Base-by-base conservation (phyloP, 2,329 filamentous ascomycete species). In the Paracoccidioides lutzii region DNA sequence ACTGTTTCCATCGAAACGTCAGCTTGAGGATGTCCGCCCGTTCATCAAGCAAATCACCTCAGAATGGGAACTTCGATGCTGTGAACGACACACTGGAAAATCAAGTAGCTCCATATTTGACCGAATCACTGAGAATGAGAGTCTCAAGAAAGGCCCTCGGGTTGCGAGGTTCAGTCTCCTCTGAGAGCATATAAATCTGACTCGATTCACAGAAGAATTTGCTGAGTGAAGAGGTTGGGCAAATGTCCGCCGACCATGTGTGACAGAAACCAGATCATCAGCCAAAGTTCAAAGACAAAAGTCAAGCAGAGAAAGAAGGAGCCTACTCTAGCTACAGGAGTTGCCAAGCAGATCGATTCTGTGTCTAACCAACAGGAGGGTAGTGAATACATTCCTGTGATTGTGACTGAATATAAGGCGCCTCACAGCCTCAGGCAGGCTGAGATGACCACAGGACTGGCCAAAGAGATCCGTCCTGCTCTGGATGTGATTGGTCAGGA, bases 161-260 rank as follows among this genome's bases (percentile, higher is more conserved):
- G 33, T 57, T 75, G 5, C 40, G 56, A 14, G 68, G 69, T 52
- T 65, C 64, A 1, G 60, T 72, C 28, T 67, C 65, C 2, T 74
- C 74, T 48, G 63, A 72, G 57, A 72, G 66, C 59, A 72, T 51
- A 70, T 63, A 2, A 72, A 71, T 54, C 63, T 70, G 14, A 63
- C 66, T n/a, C 3, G 35, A 33, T 41, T 8, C 52, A 42, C 3
- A 49, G 52, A 57, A 62, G n/a, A 62, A 55, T 45, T 35, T 59
- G 12, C 42, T 28, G 1, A 54, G 52, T n/a, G 59, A 54, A 40
- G 41, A n/a, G 12, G 38, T 37, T 15, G 1, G 12, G 38, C 52
- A 60, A 53, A 60, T 62, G 56, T 55, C 55, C 54, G 52, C 60
- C 50, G 28, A 61, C 35, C 59, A n/a, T n/a, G 59, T 56, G 41